These are phyloP conservation scores for Mycena floridula DNA, from an alignment of 768 basidiomycete genomes.

Conservation along the genomic window DNA sequence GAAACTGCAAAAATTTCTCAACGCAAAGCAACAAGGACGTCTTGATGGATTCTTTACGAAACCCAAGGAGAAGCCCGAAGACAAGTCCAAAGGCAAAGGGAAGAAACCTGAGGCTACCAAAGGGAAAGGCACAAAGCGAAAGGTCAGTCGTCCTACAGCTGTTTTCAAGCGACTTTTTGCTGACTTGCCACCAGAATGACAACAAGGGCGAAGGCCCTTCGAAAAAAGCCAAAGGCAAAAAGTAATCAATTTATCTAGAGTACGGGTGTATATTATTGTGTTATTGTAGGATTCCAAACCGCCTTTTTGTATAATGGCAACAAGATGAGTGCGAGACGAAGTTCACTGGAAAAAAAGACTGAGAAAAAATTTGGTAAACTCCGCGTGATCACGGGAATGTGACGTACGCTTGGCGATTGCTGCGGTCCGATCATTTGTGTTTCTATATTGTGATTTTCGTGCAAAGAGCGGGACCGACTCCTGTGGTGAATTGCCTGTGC, in stretches of 20 bases:
- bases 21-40: slow-evolving; percentile 91
- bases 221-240: slow-evolving; percentile 36
- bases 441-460: no score
- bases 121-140: slow-evolving; percentile 38
- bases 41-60: slow-evolving; percentile 91
- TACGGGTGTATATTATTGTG: no score
- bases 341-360: no score
- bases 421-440: no score
- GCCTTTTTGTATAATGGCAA: no score
- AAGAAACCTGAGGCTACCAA: slow-evolving; percentile 33
- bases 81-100: slow-evolving; percentile 28
- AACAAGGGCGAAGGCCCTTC: slow-evolving; percentile 30
- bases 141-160: slow-evolving; percentile 32
- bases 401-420: no score
- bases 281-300: no score
- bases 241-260: slow-evolving; percentile 9
- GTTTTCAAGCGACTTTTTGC: background rate
- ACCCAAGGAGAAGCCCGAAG: slow-evolving; percentile 21
- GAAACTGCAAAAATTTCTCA: slow-evolving; percentile 81
- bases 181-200: slow-evolving; percentile 25
- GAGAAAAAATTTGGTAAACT: no score
- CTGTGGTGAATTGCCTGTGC: no score
- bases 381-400: no score
- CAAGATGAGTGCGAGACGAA: no score
- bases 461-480: no score